Evolutionary conservation across 371 early-diverging fungal species (phyloP).

Genomic region (Mucor velutinosus): DNA sequence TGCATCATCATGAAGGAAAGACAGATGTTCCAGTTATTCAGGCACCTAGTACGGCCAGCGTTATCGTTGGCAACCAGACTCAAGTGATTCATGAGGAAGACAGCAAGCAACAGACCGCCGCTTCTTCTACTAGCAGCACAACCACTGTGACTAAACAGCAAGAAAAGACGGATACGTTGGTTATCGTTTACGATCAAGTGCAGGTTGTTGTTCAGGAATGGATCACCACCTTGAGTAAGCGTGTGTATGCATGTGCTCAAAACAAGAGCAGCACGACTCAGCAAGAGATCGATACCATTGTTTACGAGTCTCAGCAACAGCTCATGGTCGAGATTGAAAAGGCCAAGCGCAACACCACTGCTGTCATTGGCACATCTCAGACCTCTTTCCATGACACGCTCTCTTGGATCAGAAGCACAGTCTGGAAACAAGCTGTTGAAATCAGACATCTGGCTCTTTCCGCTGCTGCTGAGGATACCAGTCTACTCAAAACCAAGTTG

Average conservation of each 20-base stretch:
- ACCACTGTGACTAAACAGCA: constrained; percentile 2
- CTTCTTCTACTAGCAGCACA: background rate
- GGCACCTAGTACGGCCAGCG: constrained; percentile 14
- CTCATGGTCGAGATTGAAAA: constrained; percentile 29
- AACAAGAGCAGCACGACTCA: constrained; percentile 18
- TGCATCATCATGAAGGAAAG: constrained; percentile 22
- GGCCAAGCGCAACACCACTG: constrained; percentile 26
- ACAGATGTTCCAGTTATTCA: constrained; percentile 7
- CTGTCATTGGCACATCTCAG: constrained; percentile 29
- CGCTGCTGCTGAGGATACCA: background rate
- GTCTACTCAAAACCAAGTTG: constrained; percentile 12
- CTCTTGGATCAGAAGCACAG: constrained; percentile 25
- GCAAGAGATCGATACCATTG: constrained; percentile 29
- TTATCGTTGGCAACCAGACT: constrained; percentile 14
- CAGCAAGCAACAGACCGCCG: background rate
- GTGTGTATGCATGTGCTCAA: constrained; percentile 27
- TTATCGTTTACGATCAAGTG: constrained; percentile 20
- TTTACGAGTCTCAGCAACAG: constrained; percentile 29
- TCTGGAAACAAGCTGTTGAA: constrained; percentile 26
- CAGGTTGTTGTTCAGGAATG: constrained; percentile 20
- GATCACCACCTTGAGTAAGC: constrained; percentile 23
- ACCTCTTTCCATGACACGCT: constrained; percentile 31
- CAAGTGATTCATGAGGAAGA: constrained; percentile 9
- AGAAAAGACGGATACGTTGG: constrained; percentile 21
- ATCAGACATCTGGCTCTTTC: constrained; percentile 22